Conservation (phyloP, 345 rosid genomes). For the Pistacia atlantica region DNA sequence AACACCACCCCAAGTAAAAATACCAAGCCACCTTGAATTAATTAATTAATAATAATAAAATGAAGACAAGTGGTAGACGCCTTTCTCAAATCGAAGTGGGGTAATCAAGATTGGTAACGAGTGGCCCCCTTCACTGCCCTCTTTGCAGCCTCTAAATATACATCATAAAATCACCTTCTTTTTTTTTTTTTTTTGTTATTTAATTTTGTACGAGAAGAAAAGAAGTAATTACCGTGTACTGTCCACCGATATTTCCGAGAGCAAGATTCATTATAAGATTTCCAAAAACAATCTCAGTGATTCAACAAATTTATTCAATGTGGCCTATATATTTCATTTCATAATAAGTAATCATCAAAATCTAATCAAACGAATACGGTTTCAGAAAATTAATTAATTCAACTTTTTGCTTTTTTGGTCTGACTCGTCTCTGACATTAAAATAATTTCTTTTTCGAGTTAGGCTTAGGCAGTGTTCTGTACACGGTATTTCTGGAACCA, state of each 20-base stretch:
- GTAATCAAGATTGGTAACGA: constrained; percentile 20
- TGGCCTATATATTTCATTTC: too few relatives aligned
- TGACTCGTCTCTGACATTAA: too few relatives aligned
- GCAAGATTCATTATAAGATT: background rate
- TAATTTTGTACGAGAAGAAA: background rate
- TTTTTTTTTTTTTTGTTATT: too few relatives aligned
- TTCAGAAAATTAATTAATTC: too few relatives aligned
- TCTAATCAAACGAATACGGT: too few relatives aligned
- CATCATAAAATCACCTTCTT: background rate
- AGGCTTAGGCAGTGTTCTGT: too few relatives aligned
- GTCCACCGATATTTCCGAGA: background rate
- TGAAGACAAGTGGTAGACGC: constrained; percentile 16
- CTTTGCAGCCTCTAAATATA: constrained; percentile 10
- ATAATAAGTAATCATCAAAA: too few relatives aligned
- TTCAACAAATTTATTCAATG: background rate
- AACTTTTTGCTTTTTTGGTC: too few relatives aligned
- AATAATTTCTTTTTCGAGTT: too few relatives aligned
- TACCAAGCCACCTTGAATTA: background rate
- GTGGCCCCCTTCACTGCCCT: constrained; percentile 17
- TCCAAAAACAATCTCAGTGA: background rate
- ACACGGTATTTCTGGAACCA: too few relatives aligned
- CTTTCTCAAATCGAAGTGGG: background rate
- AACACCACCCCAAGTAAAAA: background rate
- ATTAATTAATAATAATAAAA: too few relatives aligned
- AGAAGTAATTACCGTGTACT: background rate